Evolutionary conservation across 139 green algal genomes (phyloP).

Genomic region (Deuterostichococcus epilithicus): DNA sequence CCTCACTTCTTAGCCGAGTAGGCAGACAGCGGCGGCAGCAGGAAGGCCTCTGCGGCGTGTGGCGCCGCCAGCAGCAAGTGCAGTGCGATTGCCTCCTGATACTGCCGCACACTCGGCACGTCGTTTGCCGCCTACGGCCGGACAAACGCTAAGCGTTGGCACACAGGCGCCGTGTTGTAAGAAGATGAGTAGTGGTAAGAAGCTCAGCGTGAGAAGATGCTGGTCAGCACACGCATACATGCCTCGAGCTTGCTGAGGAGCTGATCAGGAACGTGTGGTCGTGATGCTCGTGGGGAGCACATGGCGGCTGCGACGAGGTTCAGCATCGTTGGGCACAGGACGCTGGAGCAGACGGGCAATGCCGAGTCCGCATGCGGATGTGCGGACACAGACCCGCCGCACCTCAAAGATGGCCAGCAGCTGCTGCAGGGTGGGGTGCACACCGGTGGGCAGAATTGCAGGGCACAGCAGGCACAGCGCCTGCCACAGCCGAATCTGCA

Average conservation of each 20-base stretch:
- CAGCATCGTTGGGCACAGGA: neutral
- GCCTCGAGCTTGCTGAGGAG: neutral
- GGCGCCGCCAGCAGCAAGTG: constrained; percentile 43
- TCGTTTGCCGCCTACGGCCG: constrained; percentile 3
- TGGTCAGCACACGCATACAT: neutral
- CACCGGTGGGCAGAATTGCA: constrained; percentile 13
- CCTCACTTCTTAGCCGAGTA: constrained; percentile 23
- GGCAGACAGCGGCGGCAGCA: constrained; percentile 47
- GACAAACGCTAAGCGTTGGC: neutral
- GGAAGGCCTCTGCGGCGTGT: constrained; percentile 12
- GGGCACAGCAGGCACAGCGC: constrained; percentile 46
- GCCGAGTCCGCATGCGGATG: too few relatives aligned
- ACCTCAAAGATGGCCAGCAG: constrained; percentile 24
- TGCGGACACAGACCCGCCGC: too few relatives aligned
- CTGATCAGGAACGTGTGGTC: neutral
- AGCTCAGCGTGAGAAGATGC: neutral
- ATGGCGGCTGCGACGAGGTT: too few relatives aligned
- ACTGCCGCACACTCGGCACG: constrained; percentile 64
- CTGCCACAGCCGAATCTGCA: constrained; percentile 60
- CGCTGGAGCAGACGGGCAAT: too few relatives aligned
- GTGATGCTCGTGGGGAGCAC: too few relatives aligned
- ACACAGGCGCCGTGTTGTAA: neutral
- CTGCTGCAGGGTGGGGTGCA: constrained; percentile 12
- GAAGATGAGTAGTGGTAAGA: neutral
- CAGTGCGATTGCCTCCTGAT: constrained; percentile 57